phyloP scores from a whole-genome alignment of 2,329 filamentous ascomycete species.

The Colletotrichum caudatum region DNA sequence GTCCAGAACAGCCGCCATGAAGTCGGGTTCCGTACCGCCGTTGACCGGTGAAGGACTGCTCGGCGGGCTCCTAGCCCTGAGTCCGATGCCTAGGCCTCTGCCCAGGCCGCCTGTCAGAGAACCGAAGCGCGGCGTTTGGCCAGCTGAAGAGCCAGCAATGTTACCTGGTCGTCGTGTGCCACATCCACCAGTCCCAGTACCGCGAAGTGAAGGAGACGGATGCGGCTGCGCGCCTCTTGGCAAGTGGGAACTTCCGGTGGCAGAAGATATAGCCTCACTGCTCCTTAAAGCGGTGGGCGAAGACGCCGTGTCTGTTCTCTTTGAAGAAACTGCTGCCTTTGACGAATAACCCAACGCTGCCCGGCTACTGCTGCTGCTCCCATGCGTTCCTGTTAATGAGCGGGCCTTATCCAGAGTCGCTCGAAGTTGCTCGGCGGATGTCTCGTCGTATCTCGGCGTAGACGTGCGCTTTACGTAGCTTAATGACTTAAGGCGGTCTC shows the following conservation, averaged over 20 bases:
- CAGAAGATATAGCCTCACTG: background rate
- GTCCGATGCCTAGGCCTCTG: background rate
- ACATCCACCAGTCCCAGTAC: background rate
- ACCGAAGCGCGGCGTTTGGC: background rate
- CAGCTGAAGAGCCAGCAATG: background rate
- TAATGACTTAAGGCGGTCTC: constrained; percentile 26
- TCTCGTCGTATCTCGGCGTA: constrained; percentile 18
- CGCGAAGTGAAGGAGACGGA: background rate
- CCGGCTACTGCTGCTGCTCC: constrained; percentile 10
- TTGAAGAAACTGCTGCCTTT: background rate
- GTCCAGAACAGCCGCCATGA: constrained; percentile 22
- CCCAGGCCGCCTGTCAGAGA: background rate
- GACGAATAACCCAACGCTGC: background rate
- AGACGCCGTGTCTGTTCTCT: background rate
- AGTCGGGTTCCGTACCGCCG: background rate
- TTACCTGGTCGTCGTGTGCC: background rate
- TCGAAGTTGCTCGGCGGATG: background rate
- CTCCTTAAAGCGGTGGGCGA: background rate
- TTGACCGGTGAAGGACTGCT: background rate
- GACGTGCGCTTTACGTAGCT: background rate
- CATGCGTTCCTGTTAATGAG: background rate
- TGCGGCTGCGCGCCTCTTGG: background rate
- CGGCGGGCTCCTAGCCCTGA: background rate
- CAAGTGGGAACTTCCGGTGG: background rate
- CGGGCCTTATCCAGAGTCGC: background rate